phyloP scores from a whole-genome alignment of 768 basidiomycete species.

The Lactarius psammicola region DNA sequence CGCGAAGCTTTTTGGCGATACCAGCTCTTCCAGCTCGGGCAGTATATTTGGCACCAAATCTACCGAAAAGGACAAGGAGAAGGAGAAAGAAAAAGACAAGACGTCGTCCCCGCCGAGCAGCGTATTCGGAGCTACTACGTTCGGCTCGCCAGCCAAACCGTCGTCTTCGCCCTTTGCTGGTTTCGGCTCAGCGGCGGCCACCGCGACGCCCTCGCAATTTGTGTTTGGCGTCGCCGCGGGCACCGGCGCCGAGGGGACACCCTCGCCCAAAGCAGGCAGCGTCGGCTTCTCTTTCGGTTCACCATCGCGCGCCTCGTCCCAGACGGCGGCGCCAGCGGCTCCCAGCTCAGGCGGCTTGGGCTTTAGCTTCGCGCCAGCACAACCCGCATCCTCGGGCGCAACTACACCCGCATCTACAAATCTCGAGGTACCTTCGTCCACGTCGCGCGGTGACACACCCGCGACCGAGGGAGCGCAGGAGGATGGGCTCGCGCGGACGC shows the following conservation, averaged over 20 bases:
- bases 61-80: conserved; percentile 12
- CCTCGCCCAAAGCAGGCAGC: conserved; percentile 21
- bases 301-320: conserved; percentile 15
- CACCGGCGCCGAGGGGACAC: not conserved
- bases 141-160: conserved; percentile 11
- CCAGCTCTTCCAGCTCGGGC: not conserved
- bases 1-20: conserved; percentile 14
- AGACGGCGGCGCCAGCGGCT: conserved; percentile 1
- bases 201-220: conserved; percentile 16
- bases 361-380: not conserved
- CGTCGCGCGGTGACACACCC: conserved; percentile 29
- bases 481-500: conserved; percentile 28
- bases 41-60: conserved; percentile 25
- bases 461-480: conserved; percentile 32
- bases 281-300: conserved; percentile 29
- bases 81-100: not conserved
- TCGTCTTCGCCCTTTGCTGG: conserved; percentile 3
- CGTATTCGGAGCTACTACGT: conserved; percentile 15
- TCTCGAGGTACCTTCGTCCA: conserved; percentile 1
- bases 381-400: not conserved
- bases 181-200: conserved; percentile 16
- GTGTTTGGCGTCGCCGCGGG: conserved; percentile 21
- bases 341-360: conserved; percentile 3
- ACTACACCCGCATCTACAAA: not conserved
- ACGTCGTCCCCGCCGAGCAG: not conserved